Evolutionary conservation across 78 protist genomes (phyloP).

Genomic region (Emiliania huxleyi): DNA sequence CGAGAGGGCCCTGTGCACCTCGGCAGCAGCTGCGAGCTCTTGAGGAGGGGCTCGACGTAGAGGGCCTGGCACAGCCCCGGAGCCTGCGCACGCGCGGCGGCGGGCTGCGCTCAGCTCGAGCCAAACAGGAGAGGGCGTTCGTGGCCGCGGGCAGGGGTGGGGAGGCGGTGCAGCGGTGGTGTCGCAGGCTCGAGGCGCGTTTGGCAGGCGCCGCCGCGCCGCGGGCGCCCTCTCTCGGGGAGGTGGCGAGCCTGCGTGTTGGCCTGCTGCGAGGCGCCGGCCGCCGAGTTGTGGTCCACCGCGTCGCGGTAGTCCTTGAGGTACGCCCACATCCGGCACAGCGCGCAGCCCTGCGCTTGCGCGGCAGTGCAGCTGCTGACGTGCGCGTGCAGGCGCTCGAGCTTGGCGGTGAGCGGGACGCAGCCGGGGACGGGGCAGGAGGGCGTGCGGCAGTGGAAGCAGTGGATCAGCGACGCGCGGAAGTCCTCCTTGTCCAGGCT

Average conservation of each 20-base stretch:
- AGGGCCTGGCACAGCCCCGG: neutral
- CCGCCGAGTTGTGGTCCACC: too few relatives aligned
- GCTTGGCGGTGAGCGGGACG: neutral
- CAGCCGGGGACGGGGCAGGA: neutral
- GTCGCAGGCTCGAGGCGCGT: too few relatives aligned
- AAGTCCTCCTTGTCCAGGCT: neutral
- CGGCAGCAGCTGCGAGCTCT: neutral
- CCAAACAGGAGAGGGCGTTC: too few relatives aligned
- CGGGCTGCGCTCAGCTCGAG: too few relatives aligned
- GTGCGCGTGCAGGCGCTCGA: neutral
- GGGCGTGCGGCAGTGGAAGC: constrained; percentile 4
- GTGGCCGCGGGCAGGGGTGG: too few relatives aligned
- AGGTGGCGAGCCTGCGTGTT: too few relatives aligned
- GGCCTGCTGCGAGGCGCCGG: too few relatives aligned
- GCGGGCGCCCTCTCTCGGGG: too few relatives aligned
- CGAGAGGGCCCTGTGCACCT: neutral
- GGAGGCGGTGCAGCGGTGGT: too few relatives aligned
- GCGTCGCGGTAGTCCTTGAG: neutral
- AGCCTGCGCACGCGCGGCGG: neutral
- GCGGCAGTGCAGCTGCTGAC: neutral
- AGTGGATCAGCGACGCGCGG: neutral
- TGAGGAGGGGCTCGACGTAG: neutral
- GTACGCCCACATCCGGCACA: neutral
- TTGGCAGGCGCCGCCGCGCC: too few relatives aligned
- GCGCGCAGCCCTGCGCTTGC: neutral